Base-by-base conservation (phyloP, 495 filamentous ascomycete species). In the Acidomyces sp. region DNA sequence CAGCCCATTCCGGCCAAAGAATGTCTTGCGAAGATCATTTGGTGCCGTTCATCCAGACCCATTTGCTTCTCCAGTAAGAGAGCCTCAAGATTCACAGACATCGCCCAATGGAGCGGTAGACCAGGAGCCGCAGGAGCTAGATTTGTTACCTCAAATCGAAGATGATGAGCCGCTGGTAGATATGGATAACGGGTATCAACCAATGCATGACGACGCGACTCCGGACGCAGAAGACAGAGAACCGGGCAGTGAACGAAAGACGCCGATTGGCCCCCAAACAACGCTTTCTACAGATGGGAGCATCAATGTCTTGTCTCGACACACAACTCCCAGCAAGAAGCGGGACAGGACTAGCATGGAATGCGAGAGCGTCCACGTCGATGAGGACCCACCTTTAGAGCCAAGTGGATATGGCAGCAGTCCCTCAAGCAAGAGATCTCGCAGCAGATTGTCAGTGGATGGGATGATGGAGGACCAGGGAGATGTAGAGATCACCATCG, bases 1-100 rank as follows among this genome's bases (percentile, higher is more conserved):
- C 31, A 46, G 43, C 27, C 48, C 48, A 23, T 51, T 51, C 43
- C 41, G 43, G 43, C 43, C 48, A 17, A 46, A 26, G 24, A 16
- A 42, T 21, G 26, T 15, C 3, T 35, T 51, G 33, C 28, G 48
- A 23, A 22, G 48, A 31, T 46, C 43, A 2, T n/a, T 19, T 13
- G 43, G 43, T 22, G 2, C 23, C 16, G 35, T 13, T 22, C 19
- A 19, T 10, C 17, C 12, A 29, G 31, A 49, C 25, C 40, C 35
- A 1, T 49, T 49, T 35, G 46, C 46, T 26, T 44, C 40, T 11
- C 46, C 46, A 9, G n/a, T n/a, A n/a, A n/a, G n/a, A n/a, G n/a
- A n/a, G n/a, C n/a, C n/a, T n/a, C n/a, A n/a, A n/a, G n/a, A n/a
- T n/a, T n/a, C n/a, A n/a, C n/a, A n/a, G n/a, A n/a, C n/a, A n/a